phyloP scores from a whole-genome alignment of 305 asterid genomes.

The Fraxinus dipetala region DNA sequence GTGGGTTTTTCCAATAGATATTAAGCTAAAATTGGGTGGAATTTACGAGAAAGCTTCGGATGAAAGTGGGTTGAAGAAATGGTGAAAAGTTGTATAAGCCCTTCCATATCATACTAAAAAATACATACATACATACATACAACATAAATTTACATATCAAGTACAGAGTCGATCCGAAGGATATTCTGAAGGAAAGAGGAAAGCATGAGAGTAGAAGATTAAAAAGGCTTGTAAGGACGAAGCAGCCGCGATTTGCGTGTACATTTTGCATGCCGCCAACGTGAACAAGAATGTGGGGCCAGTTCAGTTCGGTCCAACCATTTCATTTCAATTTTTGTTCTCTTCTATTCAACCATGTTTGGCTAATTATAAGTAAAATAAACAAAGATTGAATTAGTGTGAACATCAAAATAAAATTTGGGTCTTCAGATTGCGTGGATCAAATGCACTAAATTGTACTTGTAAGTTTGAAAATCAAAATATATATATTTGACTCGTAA shows the following conservation, averaged over 20 bases:
- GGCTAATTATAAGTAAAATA: neutral
- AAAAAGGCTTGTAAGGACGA: neutral
- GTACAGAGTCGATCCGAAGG: neutral
- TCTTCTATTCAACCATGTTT: too few species aligned
- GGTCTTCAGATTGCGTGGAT: too few species aligned
- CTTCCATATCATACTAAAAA: neutral
- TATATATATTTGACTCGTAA: too few species aligned
- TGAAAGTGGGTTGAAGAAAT: conserved; percentile 11
- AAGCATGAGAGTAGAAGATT: neutral
- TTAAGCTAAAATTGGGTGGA: neutral
- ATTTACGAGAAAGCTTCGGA: conserved; percentile 13
- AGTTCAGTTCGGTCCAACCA: neutral
- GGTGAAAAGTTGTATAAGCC: conserved; percentile 3
- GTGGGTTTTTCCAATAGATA: neutral
- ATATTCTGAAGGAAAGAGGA: neutral
- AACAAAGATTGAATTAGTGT: neutral
- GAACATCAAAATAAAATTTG: neutral
- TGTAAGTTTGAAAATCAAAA: too few species aligned
- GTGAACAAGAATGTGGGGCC: conserved; percentile 4
- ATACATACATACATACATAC: neutral
- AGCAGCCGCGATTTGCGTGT: conserved; percentile 10
- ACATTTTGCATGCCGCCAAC: conserved; percentile 15
- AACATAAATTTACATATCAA: neutral
- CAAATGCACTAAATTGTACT: too few species aligned
- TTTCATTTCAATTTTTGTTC: neutral